Conservation (phyloP, 306 rosid genomes). For the Vigna reflexopilosa region DNA sequence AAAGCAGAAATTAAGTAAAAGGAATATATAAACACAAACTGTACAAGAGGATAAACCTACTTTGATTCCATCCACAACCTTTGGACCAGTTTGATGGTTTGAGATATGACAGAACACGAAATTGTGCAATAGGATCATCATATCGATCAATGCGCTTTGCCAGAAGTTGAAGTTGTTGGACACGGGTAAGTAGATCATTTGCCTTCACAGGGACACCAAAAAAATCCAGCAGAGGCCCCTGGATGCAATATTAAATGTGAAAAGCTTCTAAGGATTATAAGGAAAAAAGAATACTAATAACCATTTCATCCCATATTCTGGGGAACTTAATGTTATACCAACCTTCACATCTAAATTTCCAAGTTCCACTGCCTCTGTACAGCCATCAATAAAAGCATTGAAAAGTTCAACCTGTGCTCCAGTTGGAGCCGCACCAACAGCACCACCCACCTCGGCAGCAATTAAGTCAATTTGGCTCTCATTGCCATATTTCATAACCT, state of each 20-base stretch:
- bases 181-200: conserved; percentile 84
- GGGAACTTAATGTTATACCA: conserved; percentile 39
- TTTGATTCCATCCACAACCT: conserved; percentile 99
- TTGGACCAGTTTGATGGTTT: conserved; percentile 99
- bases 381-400: conserved; percentile 81
- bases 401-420: conserved; percentile 85
- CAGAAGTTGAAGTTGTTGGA: conserved; percentile 88
- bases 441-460: conserved; percentile 87
- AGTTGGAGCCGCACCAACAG: conserved; percentile 69
- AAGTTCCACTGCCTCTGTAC: conserved; percentile 82
- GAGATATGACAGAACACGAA: conserved; percentile 81
- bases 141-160: conserved; percentile 94
- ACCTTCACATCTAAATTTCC: conserved; percentile 90
- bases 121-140: conserved; percentile 92
- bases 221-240: conserved; percentile 98
- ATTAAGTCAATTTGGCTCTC: conserved; percentile 82
- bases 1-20: conserved; percentile 21
- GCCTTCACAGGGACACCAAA: conserved; percentile 98
- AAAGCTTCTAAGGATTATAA: conserved; percentile 18
- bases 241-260: conserved; percentile 48
- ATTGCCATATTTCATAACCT: conserved; percentile 96
- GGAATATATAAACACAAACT: conserved; percentile 32
- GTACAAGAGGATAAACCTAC: conserved; percentile 65
- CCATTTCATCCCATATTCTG: conserved; percentile 19
- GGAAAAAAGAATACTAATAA: conserved; percentile 35